Base-by-base conservation (phyloP, 140 eudicot genomes). In the Ambrosia hybrid region DNA sequence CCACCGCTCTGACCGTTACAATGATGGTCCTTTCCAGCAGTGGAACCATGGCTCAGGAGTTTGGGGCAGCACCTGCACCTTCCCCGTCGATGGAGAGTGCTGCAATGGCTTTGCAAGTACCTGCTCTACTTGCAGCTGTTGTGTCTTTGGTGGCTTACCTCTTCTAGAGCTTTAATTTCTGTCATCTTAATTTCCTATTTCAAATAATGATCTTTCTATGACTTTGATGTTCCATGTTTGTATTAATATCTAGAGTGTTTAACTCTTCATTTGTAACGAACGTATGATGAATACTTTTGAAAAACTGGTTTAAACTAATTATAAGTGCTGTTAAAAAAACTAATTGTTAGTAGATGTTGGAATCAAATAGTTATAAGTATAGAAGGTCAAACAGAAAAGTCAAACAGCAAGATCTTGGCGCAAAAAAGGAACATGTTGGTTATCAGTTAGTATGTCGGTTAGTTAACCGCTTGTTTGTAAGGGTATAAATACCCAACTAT, bases 1-100 rank as follows among this genome's bases (percentile, higher is more conserved):
- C 76, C 76, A 59, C 71, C 13, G 52, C 38, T 60, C 76, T 83
- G 63, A 9, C 78, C 58, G 6, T 76, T n/a, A 8, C 72, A 43
- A 62, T 80, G 41, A 49, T 72, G 51, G 59, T 76, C 67, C 66
- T 79, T 17, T 51, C 64, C 74, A 72, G 72, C 67, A 62, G 63
- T 0, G 80, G 79, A 67, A n/a, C 81, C 30, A 72, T 61, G 57
- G 82, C 71, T 61, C 82, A 71, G 43, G 84, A 79, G 60, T 77
- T 70, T 65, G 84, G 26, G 41, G 73, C 69, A 17, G 79, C 87
- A 67, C 87, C 87, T 8, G 84, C 84, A 65, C 87, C 87, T 36
- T 76, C 84, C 1, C 87, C 84, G 0, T 59, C 82, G 30, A 79
- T 83, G 81, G 79, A 79, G 82, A 79, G 67, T 37, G 79, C 68